Conservation (phyloP, 1,284 basidiomycete species). For the Naganishia liquefaciens region DNA sequence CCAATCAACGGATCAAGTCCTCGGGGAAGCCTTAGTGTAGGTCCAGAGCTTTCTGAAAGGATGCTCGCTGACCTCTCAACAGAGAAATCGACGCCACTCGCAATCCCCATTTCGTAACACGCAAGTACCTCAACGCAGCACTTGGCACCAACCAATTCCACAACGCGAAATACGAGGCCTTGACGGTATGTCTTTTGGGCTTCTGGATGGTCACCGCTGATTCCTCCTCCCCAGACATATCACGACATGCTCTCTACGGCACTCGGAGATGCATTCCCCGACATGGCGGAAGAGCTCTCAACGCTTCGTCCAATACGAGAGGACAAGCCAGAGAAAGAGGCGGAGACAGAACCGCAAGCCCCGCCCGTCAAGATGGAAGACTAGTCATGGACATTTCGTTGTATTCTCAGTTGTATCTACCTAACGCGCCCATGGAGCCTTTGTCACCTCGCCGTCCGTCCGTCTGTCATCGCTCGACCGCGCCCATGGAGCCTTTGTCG, state of each 20-base stretch:
- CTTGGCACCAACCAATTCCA: slow-evolving; percentile 27
- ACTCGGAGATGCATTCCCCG: slow-evolving; percentile 11
- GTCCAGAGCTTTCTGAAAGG: neutral
- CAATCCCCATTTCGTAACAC: slow-evolving; percentile 20
- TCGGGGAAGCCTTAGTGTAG: slow-evolving; percentile 24
- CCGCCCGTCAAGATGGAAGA: slow-evolving; percentile 9
- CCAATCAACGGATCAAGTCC: slow-evolving; percentile 21
- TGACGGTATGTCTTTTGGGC: slow-evolving; percentile 1
- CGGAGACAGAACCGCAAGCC: neutral
- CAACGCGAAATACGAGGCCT: slow-evolving; percentile 20
- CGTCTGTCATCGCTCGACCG: neutral
- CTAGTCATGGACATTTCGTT: neutral
- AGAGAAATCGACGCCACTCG: slow-evolving; percentile 24
- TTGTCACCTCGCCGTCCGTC: slow-evolving; percentile 9
- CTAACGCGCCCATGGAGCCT: slow-evolving; percentile 22
- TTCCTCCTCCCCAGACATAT: neutral
- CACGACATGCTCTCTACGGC: slow-evolving; percentile 21
- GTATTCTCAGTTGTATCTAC: too few species aligned
- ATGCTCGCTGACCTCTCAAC: too few species aligned
- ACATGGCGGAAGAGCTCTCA: slow-evolving; percentile 19
- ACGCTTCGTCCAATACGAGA: neutral
- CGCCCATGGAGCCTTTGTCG: slow-evolving; percentile 22
- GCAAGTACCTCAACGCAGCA: slow-evolving; percentile 26
- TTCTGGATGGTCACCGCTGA: neutral
- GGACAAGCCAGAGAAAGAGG: neutral